Conservation (phyloP, 495 filamentous ascomycete genomes). For the Aspergillus indologenus region DNA sequence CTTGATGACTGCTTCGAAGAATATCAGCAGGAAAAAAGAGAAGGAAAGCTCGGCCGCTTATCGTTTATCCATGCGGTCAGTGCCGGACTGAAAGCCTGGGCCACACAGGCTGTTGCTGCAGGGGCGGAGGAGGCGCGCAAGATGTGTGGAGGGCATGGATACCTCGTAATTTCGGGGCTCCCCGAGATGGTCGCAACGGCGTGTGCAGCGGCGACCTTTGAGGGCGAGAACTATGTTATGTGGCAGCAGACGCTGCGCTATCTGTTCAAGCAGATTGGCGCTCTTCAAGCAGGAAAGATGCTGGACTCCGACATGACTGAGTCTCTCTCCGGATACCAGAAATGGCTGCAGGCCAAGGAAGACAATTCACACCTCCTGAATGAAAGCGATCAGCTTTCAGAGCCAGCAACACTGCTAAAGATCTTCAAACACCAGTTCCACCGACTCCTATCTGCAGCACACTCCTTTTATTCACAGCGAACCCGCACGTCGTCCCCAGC, state of each 20-base stretch:
- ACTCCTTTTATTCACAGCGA: not conserved
- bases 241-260: constrained; percentile 35
- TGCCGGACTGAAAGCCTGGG: not conserved
- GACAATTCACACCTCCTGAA: too few species aligned
- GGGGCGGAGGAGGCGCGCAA: not conserved
- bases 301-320: too few species aligned
- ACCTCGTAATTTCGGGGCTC: constrained; percentile 33
- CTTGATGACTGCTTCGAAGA: constrained; percentile 34
- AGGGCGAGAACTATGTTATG: constrained; percentile 47
- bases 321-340: too few species aligned
- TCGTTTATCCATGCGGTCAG: not conserved
- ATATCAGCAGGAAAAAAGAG: constrained; percentile 25
- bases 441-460: too few species aligned
- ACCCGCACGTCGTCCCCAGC: not conserved
- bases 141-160: constrained; percentile 40
- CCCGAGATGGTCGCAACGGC: constrained; percentile 33
- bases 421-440: too few species aligned
- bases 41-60: not conserved
- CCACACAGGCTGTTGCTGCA: not conserved
- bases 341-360: too few species aligned
- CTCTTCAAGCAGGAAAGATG: too few species aligned
- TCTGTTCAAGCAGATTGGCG: constrained; percentile 26
- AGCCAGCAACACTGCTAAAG: too few species aligned
- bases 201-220: constrained; percentile 34
- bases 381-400: too few species aligned